These are phyloP conservation scores for Cryptococcus floricola DNA, from an alignment of 1,284 basidiomycete genomes.

Conservation along the genomic window DNA sequence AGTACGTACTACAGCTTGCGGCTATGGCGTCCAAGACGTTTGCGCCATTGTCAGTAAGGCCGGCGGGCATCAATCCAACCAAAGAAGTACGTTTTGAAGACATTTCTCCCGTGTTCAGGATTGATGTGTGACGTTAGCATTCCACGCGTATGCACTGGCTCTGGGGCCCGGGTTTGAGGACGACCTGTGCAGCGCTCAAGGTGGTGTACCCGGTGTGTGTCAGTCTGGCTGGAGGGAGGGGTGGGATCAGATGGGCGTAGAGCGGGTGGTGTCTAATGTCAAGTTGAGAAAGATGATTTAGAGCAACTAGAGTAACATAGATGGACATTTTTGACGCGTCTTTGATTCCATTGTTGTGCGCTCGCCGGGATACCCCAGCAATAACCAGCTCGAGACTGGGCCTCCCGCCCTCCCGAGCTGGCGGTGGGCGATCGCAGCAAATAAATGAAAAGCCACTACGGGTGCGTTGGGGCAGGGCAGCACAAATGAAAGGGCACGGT, in stretches of 20 bases:
- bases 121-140: neutral
- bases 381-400: too few species aligned
- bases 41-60: slow-evolving; percentile 21
- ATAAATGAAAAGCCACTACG: too few species aligned
- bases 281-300: slow-evolving; percentile 56
- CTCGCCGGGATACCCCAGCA: too few species aligned
- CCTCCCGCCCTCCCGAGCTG: too few species aligned
- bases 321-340: neutral
- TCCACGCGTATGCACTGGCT: neutral
- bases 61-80: slow-evolving; percentile 25
- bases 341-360: neutral
- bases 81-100: slow-evolving; percentile 17
- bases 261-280: slow-evolving; percentile 8
- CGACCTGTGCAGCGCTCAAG: neutral
- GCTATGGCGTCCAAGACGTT: slow-evolving; percentile 10
- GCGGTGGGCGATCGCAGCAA: too few species aligned
- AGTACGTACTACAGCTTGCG: neutral
- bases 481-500: too few species aligned
- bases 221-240: slow-evolving; percentile 12
- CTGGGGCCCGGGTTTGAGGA: neutral
- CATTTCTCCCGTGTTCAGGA: neutral
- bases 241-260: slow-evolving; percentile 39
- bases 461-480: too few species aligned
- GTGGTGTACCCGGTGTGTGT: slow-evolving; percentile 17
- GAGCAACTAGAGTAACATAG: neutral